phyloP scores from a whole-genome alignment of 768 basidiomycete species.

The Boletellus sp. region DNA sequence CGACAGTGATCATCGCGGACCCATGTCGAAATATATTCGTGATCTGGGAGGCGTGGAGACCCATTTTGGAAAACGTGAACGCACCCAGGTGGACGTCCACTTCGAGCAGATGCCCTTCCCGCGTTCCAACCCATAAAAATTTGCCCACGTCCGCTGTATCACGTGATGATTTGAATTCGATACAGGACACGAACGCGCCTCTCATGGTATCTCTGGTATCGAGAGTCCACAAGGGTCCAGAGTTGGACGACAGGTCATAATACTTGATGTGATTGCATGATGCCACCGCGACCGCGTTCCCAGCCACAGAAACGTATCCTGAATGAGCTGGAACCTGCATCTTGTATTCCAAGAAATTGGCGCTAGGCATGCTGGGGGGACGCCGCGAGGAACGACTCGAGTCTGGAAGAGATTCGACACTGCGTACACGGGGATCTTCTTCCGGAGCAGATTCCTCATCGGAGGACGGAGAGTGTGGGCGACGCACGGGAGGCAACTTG shows the following conservation, averaged over 20 bases:
- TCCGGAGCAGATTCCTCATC: slow-evolving; percentile 60
- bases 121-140: slow-evolving; percentile 83
- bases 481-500: slow-evolving; percentile 63
- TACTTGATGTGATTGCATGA: slow-evolving; percentile 57
- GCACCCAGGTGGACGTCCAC: slow-evolving; percentile 64
- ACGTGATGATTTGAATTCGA: slow-evolving; percentile 67
- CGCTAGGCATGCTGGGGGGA: slow-evolving; percentile 34
- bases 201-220: slow-evolving; percentile 66
- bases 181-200: slow-evolving; percentile 66
- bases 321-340: slow-evolving; percentile 54
- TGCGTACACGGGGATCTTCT: slow-evolving; percentile 47
- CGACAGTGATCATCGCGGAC: slow-evolving; percentile 70
- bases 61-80: slow-evolving; percentile 54
- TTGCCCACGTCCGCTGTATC: slow-evolving; percentile 50
- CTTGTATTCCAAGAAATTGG: slow-evolving; percentile 40
- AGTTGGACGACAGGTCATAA: slow-evolving; percentile 52
- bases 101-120: slow-evolving; percentile 85
- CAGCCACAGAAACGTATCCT: slow-evolving; percentile 54
- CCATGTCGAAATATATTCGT: slow-evolving; percentile 72
- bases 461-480: slow-evolving; percentile 39
- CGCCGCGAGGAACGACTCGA: slow-evolving; percentile 63
- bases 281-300: slow-evolving; percentile 55
- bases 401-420: slow-evolving; percentile 60
- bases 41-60: slow-evolving; percentile 64
- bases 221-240: slow-evolving; percentile 44